Conservation (phyloP, 495 filamentous ascomycete species). For the Xylaria flabelliformis region DNA sequence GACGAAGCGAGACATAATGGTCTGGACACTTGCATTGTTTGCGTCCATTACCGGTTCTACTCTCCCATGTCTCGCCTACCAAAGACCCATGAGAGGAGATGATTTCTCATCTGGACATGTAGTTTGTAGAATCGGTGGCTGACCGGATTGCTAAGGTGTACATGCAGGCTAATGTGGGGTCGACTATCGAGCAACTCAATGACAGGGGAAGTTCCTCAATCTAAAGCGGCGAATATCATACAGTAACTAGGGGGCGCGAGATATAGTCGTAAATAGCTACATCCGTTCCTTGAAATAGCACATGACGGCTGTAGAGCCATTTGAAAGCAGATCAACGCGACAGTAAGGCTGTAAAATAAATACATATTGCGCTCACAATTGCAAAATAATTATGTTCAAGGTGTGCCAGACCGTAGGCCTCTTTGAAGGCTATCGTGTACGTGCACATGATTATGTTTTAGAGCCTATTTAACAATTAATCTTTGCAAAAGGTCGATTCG, state of each 20-base stretch:
- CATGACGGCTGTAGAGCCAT: background rate
- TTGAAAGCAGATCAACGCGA: background rate
- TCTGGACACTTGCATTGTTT: slow-evolving; percentile 32
- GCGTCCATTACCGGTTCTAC: slow-evolving; percentile 22
- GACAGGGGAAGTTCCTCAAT: too few relatives aligned
- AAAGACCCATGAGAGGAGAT: background rate
- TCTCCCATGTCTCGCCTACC: background rate
- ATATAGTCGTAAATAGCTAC: background rate
- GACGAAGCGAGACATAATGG: slow-evolving; percentile 28
- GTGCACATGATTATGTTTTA: slow-evolving; percentile 8
- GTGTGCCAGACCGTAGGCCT: background rate
- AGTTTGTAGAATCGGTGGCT: background rate
- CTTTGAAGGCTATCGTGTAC: background rate
- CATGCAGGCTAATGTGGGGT: slow-evolving; percentile 7
- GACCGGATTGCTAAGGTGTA: background rate
- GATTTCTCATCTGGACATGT: background rate
- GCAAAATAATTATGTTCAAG: background rate
- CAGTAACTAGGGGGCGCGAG: slow-evolving; percentile 1
- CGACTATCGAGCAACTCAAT: slow-evolving; percentile 3
- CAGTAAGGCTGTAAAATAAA: background rate
- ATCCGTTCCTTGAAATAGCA: background rate
- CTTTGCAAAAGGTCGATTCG: background rate
- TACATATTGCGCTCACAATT: background rate
- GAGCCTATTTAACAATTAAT: background rate
- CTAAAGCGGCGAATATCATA: slow-evolving; percentile 7